A percentile compares a stretch with the other conserved stretches of the same genome.
Conservation (phyloP, 2,329 filamentous ascomycete species). For the Hortaea werneckii region DNA sequence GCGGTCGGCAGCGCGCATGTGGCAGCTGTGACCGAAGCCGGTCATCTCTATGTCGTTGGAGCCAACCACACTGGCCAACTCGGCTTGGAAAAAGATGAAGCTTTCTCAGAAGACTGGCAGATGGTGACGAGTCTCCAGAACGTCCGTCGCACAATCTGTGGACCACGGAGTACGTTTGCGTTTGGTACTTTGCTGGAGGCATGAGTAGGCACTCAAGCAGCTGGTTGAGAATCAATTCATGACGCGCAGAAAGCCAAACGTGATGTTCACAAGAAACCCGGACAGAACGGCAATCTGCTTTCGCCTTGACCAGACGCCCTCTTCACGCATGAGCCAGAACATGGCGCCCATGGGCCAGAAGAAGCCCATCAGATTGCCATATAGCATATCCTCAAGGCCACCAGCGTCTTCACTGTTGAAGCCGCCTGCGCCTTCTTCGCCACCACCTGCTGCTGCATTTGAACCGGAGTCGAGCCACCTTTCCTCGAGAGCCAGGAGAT, state of each 20-base stretch:
- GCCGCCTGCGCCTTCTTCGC: constrained; percentile 28
- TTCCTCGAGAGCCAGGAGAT: constrained; percentile 72
- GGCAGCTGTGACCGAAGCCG: constrained; percentile 42
- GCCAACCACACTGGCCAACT: constrained; percentile 51
- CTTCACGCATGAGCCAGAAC: constrained; percentile 75
- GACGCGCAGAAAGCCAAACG: constrained; percentile 60
- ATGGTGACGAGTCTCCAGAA: constrained; percentile 7
- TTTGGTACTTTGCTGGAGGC: not conserved
- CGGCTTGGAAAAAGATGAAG: constrained; percentile 27
- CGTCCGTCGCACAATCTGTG: constrained; percentile 13
- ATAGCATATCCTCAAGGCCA: constrained; percentile 74
- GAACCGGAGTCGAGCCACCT: constrained; percentile 66
- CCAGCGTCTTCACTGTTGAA: constrained; percentile 45
- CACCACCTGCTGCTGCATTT: constrained; percentile 22
- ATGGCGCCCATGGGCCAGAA: constrained; percentile 85
- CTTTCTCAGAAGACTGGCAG: constrained; percentile 18
- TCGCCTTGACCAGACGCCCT: constrained; percentile 75
- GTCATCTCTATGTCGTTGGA: constrained; percentile 45
- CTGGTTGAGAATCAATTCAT: constrained; percentile 29
- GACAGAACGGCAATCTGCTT: constrained; percentile 80
- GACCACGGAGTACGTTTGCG: constrained; percentile 15
- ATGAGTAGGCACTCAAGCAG: not conserved
- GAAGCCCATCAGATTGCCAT: constrained; percentile 84
- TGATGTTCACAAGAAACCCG: constrained; percentile 69
- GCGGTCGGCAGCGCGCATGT: constrained; percentile 50